phyloP scores from a whole-genome alignment of 116 monocot species.

The Zostera marina region DNA sequence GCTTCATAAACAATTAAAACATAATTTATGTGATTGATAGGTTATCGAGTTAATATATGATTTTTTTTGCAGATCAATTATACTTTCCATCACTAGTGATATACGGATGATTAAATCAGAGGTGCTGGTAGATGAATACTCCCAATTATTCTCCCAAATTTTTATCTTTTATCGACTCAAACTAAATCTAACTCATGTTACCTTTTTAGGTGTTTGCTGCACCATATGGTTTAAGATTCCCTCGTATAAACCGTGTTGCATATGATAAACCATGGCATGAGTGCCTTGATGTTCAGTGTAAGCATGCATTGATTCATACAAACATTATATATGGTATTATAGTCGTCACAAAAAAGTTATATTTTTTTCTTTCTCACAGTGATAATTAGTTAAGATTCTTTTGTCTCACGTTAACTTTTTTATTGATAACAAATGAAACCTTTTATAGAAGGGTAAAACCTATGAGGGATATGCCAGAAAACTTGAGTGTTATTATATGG shows the following conservation, averaged over 20 bases:
- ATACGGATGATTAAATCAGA: slow-evolving; percentile 93
- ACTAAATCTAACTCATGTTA: not conserved
- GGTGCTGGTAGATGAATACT: slow-evolving; percentile 21
- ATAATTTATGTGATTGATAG: not conserved
- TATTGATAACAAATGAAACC: no score
- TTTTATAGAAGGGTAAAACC: no score
- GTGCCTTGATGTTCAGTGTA: slow-evolving; percentile 96
- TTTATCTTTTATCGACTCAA: not conserved
- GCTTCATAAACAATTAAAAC: not conserved
- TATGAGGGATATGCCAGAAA: no score
- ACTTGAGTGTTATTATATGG: no score
- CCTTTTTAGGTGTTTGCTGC: slow-evolving; percentile 77
- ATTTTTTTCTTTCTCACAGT: no score
- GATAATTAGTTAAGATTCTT: no score
- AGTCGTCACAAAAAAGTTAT: not conserved
- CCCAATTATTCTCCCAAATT: not conserved
- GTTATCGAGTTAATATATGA: not conserved
- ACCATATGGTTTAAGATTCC: slow-evolving; percentile 94
- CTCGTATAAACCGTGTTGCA: slow-evolving; percentile 82
- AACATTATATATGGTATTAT: not conserved
- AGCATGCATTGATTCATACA: slow-evolving; percentile 6
- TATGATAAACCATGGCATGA: slow-evolving; percentile 99
- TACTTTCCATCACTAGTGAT: slow-evolving; percentile 91
- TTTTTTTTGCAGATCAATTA: slow-evolving; percentile 54
- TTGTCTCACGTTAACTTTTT: no score